Base-by-base conservation (phyloP, 371 early-diverging fungal species). In the Syncephalis plumigaleata region DNA sequence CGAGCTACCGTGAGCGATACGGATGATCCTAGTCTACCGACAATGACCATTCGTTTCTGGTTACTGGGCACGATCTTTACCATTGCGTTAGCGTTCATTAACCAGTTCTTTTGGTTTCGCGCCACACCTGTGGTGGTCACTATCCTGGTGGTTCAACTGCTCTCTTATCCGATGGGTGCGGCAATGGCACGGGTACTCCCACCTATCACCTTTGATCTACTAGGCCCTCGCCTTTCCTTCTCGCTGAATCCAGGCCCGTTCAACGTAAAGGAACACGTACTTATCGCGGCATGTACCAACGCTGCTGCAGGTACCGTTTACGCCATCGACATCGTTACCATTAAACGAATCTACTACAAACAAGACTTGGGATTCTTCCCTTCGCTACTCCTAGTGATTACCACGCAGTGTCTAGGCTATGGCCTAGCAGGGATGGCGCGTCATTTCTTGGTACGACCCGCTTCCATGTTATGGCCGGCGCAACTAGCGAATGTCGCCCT, bases 401-500 rank as follows among this genome's bases (percentile, higher is more conserved):
- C 85, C 22, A 75, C 79, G 23, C 76, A 80, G 55, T 49, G 81
- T 40, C 59, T 86, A 45, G 92, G 92, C 9, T 88, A 80, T 56
- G 86, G 88, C 8, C 70, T 89, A 45, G 82, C 90, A 16, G 93
- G 91, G 31, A 55, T 84, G 3, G 63, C 71, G 39, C 75, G 86
- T 31, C 68, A 73, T 17, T 84, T 74, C 61, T 63, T 90, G n/a
- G 85, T 92, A 9, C 67, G 74, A 17, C 90, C 90, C 23, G 67
- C 76, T 0, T 60, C 68, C 7, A 88, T 92, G 89, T 66, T 87
- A 20, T 94, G 92, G 91, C 91, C 91, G 5, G 62, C 69, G 9
- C 71, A 66, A 24, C 64, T 94, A 26, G 74, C 85, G 31, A 71
- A 67, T 18, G 75, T 83, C 9, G 9, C 88, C 0, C 54, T 91